Evolutionary conservation across 352 stramenopile species (phyloP), one percentile per base, ranked within the genome.

Genomic region (Pythium graminicola): DNA sequence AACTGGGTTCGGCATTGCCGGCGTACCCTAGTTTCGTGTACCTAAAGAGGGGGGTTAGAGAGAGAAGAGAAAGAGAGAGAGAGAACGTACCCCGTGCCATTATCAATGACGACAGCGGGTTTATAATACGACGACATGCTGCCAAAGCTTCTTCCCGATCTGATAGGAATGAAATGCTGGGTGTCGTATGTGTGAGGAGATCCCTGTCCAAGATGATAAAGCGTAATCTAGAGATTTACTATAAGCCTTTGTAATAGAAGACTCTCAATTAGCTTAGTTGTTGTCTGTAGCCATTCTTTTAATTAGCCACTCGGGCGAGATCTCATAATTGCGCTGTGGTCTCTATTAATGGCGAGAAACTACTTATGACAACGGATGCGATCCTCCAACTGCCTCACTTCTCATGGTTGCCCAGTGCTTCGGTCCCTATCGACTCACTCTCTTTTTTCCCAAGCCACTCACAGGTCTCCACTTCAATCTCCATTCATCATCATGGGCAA

Each of bases 1-100:
- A 98, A 58, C 90, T 93, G 16, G 94, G 94, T 59, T 96, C 86
- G 42, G 78, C 81, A 61, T 98, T 98, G 38, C 92, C 90, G 9
- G 94, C 85, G 60, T 97, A 98, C 19, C 94, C 94, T 76, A 98
- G 96, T 75, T 98, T 98, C 36, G 93, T 98, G 72, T 97, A 98
- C 28, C 89, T 96, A 60, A 31, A 29, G n/a, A 33, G 3, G 9
- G 33, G 27, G 13, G 42, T 35, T 27, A 53, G 46, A 45, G 24
- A 42, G 36, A 23, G 11, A 27, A 35, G n/a, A 39, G 28, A 47
- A 19, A 59, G 27, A 52, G 17, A 39, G 31, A 60, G 23, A 19
- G 13, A 42, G 35, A 47, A 54, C 81, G 64, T 59, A 97, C 76
- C 93, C 93, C 7, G 93, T 98, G 61, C 93, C 93, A 86, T 97